Evolutionary conservation across 495 filamentous ascomycete species (phyloP).

Genomic region (Aspergillus olivimuriae): DNA sequence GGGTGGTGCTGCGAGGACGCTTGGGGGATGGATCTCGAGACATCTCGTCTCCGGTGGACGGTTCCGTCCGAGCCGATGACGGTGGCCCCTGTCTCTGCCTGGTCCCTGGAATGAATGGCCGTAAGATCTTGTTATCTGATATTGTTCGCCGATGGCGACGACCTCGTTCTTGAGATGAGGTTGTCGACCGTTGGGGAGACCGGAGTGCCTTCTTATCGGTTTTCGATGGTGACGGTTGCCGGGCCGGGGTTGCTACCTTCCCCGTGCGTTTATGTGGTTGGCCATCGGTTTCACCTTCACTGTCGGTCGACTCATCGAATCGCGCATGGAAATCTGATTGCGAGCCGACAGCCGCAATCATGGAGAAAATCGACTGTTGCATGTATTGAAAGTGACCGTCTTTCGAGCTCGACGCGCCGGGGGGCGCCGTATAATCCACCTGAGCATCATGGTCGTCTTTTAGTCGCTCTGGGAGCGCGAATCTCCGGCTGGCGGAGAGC

Average conservation of each 20-base stretch:
- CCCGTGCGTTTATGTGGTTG: constrained; percentile 4
- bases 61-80: constrained; percentile 7
- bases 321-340: constrained; percentile 70
- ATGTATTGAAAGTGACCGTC: constrained; percentile 55
- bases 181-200: not conserved
- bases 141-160: constrained; percentile 49
- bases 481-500: constrained; percentile 38
- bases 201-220: not conserved
- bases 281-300: constrained; percentile 53
- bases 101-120: constrained; percentile 49
- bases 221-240: constrained; percentile 6
- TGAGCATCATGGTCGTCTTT: constrained; percentile 65
- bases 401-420: constrained; percentile 24
- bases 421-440: constrained; percentile 66
- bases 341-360: constrained; percentile 87
- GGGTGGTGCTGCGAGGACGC: constrained; percentile 35
- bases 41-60: constrained; percentile 14
- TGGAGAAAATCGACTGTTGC: constrained; percentile 91
- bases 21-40: constrained; percentile 16
- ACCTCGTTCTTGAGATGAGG: constrained; percentile 22
- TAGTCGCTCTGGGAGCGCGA: constrained; percentile 71
- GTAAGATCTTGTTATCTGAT: constrained; percentile 56
- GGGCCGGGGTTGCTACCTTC: constrained; percentile 9
- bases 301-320: constrained; percentile 80
- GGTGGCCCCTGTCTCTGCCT: constrained; percentile 19